A percentile compares a stretch with the other conserved stretches of the same genome.
phyloP scores from a whole-genome alignment of 257 asterid genomes.

The Marsdenia floribunda region DNA sequence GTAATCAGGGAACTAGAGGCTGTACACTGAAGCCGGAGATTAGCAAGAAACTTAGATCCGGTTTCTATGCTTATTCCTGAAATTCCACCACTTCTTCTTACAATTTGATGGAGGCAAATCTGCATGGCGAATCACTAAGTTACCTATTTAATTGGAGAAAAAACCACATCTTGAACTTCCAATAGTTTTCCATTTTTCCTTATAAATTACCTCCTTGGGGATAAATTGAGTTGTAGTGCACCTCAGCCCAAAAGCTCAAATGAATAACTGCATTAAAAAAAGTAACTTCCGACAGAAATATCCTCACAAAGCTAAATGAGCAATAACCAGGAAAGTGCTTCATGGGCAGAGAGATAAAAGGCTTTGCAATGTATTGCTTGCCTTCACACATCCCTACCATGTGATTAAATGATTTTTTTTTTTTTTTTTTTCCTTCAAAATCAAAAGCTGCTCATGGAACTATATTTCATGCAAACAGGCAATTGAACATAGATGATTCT shows the following conservation, averaged over 20 bases:
- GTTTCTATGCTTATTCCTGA: conserved; percentile 57
- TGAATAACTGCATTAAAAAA: conserved; percentile 52
- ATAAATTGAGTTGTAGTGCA: conserved; percentile 92
- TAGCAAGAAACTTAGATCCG: not conserved
- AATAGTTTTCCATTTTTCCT: not conserved
- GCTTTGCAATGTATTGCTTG: not conserved
- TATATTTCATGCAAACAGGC: not conserved
- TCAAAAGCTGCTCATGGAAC: not conserved
- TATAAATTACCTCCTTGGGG: conserved; percentile 71
- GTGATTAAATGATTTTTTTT: not conserved
- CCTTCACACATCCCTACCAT: not conserved
- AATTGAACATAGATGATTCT: not conserved
- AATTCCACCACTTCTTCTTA: conserved; percentile 88
- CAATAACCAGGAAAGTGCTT: not conserved
- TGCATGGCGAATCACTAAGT: conserved; percentile 21
- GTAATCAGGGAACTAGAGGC: conserved; percentile 4
- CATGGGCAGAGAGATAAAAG: not conserved
- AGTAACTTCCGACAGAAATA: not conserved
- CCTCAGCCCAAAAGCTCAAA: conserved; percentile 98
- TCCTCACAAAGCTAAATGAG: not conserved
- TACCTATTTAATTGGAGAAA: not conserved
- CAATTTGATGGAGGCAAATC: conserved; percentile 57
- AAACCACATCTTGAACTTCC: not conserved
- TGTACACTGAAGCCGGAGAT: conserved; percentile 20
- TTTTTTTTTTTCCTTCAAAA: not conserved